A percentile compares a stretch with the other conserved stretches of the same genome.
These are phyloP conservation scores for Magnusiomyces fungicola DNA, from an alignment of 1,139 yeast genomes.

Conservation along the genomic window DNA sequence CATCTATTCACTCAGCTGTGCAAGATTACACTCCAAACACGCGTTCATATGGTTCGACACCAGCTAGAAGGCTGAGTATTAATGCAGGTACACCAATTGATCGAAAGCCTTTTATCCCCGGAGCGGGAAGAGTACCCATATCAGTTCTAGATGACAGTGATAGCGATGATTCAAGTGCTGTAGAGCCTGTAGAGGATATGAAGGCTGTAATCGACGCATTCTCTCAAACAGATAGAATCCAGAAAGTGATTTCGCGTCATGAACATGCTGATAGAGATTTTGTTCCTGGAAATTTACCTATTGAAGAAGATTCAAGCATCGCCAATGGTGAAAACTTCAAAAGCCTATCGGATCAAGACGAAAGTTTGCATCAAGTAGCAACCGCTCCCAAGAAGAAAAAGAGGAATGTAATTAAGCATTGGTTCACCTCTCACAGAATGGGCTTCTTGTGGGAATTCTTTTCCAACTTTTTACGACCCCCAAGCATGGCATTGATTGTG, in stretches of 20 bases:
- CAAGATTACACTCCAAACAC: no score
- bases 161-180: not conserved
- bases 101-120: constrained; percentile 1
- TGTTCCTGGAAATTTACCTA: no score
- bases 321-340: no score
- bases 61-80: no score
- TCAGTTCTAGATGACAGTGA: not conserved
- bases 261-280: no score
- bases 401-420: not conserved
- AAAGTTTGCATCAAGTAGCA: no score
- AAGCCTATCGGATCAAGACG: no score
- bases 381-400: no score
- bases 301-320: no score
- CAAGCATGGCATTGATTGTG: constrained; percentile 54
- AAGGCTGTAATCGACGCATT: constrained; percentile 4
- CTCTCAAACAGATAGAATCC: constrained; percentile 3
- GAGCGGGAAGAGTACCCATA: not conserved
- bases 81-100: no score
- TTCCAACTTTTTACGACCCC: constrained; percentile 65
- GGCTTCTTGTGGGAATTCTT: constrained; percentile 33
- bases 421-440: constrained; percentile 13
- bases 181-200: not conserved
- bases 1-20: no score
- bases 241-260: not conserved
- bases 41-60: no score